Base-by-base conservation (phyloP, 2,329 filamentous ascomycete species). In the Colletotrichum horii region DNA sequence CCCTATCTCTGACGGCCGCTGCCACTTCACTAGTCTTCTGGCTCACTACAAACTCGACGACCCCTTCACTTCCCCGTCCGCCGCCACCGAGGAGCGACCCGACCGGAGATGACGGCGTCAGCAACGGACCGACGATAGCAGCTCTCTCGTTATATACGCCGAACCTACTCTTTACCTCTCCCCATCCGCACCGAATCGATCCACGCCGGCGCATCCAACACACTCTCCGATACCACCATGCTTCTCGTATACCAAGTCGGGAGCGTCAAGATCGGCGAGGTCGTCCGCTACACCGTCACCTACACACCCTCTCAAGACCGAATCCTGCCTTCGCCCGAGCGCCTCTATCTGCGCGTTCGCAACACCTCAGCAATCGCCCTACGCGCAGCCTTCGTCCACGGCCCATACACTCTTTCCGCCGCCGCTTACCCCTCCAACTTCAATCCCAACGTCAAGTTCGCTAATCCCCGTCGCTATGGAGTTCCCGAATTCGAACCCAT, bases 401-500 rank as follows among this genome's bases (percentile, higher is more conserved):
- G 97, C 0, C 97, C 97, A 2, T 99, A 99, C 83, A 97, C 93
- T 1, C 90, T 98, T 48, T 96, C 95, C 80, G 94, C 96, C 65
- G 93, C 96, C 67, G 94, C 96, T 28, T 98, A 97, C 80, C 95
- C 96, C 1, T 90, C 94, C 19, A 91, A 89, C 62, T 98, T 97
- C 87, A 91, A 96, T 80, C 95, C 96, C 3, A 96, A 98, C 84
- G 88, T 89, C 78, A 96, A 95, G 82, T 93, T 94, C 79, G 91
- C 93, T 74, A 89, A 93, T 67, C 90, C 93, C 2, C 90, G 92
- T 68, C 88, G 89, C 68, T 93, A 96, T 86, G 95, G 95, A 62
- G 90, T 94, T 2, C 97, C 97, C 19, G 94, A 98, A 80, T 99
- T 97, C 81, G 97, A 99, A 85, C 96, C 97, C 62, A 96, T 98